Evolutionary conservation across 2,329 filamentous ascomycete genomes (phyloP).

Genomic region (Cadophora sp.): DNA sequence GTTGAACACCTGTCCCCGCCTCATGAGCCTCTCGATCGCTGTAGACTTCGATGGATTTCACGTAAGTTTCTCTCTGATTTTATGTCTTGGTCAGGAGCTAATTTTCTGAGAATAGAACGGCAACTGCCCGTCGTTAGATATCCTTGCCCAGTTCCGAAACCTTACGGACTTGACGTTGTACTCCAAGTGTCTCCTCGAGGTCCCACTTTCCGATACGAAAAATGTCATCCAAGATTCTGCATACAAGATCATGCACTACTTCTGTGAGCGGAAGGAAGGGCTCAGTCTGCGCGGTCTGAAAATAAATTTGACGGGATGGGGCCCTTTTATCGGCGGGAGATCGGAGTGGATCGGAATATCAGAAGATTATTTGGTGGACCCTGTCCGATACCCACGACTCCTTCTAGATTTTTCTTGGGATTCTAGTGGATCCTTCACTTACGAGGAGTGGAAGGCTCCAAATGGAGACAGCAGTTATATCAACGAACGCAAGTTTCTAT

Average conservation of each 20-base stretch:
- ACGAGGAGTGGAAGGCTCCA: not conserved
- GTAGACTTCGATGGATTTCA: no score
- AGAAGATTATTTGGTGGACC: not conserved
- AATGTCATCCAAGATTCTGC: not conserved
- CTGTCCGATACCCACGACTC: not conserved
- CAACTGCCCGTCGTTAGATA: not conserved
- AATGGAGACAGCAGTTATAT: not conserved
- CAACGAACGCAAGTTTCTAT: not conserved
- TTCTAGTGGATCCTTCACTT: not conserved
- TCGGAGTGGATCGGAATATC: not conserved
- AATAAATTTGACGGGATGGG: not conserved
- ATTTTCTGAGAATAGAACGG: not conserved
- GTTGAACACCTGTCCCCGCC: no score
- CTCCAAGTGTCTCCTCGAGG: not conserved
- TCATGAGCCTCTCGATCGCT: no score
- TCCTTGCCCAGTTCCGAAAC: not conserved
- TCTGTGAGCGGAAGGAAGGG: not conserved
- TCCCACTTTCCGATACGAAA: not conserved
- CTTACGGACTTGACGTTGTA: not conserved
- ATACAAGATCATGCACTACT: not conserved
- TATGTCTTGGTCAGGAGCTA: not conserved
- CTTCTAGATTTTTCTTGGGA: not conserved
- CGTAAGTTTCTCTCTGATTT: no score
- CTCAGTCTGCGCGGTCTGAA: not conserved
- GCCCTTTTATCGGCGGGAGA: not conserved